phyloP scores from a whole-genome alignment of 139 green algal species.

The Haematococcus lacustris region DNA sequence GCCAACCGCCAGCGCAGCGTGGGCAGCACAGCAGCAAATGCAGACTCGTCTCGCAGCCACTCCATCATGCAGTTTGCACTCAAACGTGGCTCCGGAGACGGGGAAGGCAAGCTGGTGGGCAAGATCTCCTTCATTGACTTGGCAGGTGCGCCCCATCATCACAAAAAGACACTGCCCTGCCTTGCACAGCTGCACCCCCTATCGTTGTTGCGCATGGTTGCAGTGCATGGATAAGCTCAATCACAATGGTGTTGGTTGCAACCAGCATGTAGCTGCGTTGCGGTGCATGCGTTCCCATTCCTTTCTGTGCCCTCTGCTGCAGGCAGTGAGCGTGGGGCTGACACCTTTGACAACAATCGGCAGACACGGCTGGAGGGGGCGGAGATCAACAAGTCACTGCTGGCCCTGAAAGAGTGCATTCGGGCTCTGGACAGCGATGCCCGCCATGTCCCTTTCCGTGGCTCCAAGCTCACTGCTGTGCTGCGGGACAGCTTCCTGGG shows the following conservation, averaged over 20 bases:
- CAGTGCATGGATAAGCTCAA: too few relatives aligned
- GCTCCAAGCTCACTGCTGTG: slow-evolving; percentile 83
- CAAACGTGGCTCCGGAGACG: slow-evolving; percentile 33
- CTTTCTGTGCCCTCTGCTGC: too few relatives aligned
- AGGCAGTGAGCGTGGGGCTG: slow-evolving; percentile 91
- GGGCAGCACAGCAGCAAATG: slow-evolving; percentile 91
- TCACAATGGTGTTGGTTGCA: too few relatives aligned
- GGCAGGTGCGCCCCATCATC: slow-evolving; percentile 32
- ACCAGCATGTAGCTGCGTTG: too few relatives aligned
- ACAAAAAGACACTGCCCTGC: too few relatives aligned
- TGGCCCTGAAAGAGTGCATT: slow-evolving; percentile 89
- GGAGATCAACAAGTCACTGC: slow-evolving; percentile 97
- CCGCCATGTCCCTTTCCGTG: slow-evolving; percentile 91
- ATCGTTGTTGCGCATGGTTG: too few relatives aligned
- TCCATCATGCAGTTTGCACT: slow-evolving; percentile 90
- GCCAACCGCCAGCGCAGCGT: slow-evolving; percentile 63
- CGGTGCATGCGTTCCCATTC: too few relatives aligned
- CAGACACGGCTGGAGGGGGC: slow-evolving; percentile 84
- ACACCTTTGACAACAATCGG: slow-evolving; percentile 94
- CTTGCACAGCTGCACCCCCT: too few relatives aligned
- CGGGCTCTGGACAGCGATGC: slow-evolving; percentile 14
- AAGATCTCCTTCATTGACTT: slow-evolving; percentile 99
- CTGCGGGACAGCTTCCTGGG: slow-evolving; percentile 74
- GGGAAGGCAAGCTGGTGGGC: slow-evolving; percentile 47
- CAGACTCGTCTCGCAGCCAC: slow-evolving; percentile 91